A percentile compares a stretch with the other conserved stretches of the same genome.
These are phyloP conservation scores for Lactuca saligna DNA, from an alignment of 129 eudicot genomes.

Conservation along the genomic window DNA sequence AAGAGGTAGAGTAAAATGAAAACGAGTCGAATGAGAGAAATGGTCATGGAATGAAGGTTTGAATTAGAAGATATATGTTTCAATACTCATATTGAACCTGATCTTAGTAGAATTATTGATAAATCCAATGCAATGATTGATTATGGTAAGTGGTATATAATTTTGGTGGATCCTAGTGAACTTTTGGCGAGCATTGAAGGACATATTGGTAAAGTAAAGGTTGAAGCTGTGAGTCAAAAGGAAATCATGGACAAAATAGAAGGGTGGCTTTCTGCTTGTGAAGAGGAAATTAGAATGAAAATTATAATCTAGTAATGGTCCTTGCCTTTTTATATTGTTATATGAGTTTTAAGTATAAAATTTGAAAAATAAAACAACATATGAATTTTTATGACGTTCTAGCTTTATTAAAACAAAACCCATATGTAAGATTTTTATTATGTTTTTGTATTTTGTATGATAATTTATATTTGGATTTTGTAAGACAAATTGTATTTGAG, in stretches of 20 bases:
- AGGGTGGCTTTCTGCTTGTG: slow-evolving; percentile 87
- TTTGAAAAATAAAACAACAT: background rate
- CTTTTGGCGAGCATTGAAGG: slow-evolving; percentile 80
- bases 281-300: slow-evolving; percentile 98
- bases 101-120: slow-evolving; percentile 74
- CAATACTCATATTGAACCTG: slow-evolving; percentile 73
- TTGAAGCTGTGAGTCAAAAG: slow-evolving; percentile 80
- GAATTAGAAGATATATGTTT: slow-evolving; percentile 79
- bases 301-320: slow-evolving; percentile 63
- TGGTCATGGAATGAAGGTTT: slow-evolving; percentile 69
- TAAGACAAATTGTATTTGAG: too few relatives aligned
- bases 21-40: slow-evolving; percentile 86
- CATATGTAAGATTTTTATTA: background rate
- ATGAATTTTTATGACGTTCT: background rate
- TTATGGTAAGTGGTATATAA: slow-evolving; percentile 51
- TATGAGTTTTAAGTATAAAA: too few relatives aligned
- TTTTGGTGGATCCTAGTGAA: slow-evolving; percentile 74
- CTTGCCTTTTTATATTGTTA: background rate
- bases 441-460: slow-evolving; percentile 1
- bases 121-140: slow-evolving; percentile 85
- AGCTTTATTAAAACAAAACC: slow-evolving; percentile 2
- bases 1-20: slow-evolving; percentile 80
- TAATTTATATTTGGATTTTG: too few relatives aligned
- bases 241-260: slow-evolving; percentile 87
- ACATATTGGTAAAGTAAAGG: slow-evolving; percentile 70